Conservation (phyloP, 1,139 yeast species). For the Candida neerlandica region DNA sequence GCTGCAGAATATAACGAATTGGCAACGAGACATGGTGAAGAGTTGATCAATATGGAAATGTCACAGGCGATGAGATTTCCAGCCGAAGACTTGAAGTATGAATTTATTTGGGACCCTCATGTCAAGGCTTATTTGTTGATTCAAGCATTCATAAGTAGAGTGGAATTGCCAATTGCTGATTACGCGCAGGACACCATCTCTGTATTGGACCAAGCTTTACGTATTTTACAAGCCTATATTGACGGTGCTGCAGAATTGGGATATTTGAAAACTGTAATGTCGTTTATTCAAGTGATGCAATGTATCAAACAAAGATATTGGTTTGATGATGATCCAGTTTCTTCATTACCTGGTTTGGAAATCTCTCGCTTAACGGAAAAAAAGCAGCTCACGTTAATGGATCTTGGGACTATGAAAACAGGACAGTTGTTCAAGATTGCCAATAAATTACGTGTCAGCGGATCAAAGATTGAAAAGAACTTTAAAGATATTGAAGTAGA, state of each 20-base stretch:
- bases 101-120: constrained; percentile 93
- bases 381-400: constrained; percentile 5
- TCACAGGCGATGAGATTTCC: constrained; percentile 79
- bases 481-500: constrained; percentile 4
- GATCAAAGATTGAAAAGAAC: constrained; percentile 16
- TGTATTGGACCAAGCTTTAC: constrained; percentile 89
- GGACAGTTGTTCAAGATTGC: constrained; percentile 35
- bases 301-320: constrained; percentile 87
- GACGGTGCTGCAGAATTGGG: constrained; percentile 91
- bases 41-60: constrained; percentile 86
- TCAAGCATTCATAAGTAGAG: constrained; percentile 84
- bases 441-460: constrained; percentile 36
- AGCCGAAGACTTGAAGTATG: constrained; percentile 64
- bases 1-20: constrained; percentile 91
- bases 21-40: constrained; percentile 96
- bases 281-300: constrained; percentile 73
- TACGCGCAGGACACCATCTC: constrained; percentile 93
- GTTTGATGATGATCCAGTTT: constrained; percentile 76
- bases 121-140: constrained; percentile 83
- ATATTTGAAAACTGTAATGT: constrained; percentile 59
- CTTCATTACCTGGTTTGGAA: constrained; percentile 70
- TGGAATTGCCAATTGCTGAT: constrained; percentile 92
- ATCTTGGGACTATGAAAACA: constrained; percentile 19
- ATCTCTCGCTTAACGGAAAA: constrained; percentile 29
- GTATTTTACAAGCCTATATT: constrained; percentile 89